phyloP scores from a whole-genome alignment of 192 early-diverging fungal species.

The Backusella liffmaniae region DNA sequence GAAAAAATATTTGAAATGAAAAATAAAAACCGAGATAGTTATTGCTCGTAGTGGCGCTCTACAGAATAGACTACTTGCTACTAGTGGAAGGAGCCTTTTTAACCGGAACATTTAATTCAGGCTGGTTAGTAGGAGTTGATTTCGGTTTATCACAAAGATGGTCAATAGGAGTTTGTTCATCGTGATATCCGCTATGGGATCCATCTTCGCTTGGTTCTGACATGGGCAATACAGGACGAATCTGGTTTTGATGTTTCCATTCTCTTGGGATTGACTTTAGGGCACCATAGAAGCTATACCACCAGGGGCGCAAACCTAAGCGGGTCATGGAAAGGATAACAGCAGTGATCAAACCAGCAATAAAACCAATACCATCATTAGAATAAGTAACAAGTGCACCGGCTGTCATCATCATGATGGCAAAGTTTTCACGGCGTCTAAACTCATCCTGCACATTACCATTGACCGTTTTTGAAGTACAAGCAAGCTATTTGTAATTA shows the following conservation, averaged over 20 bases:
- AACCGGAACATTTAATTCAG: background rate
- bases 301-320: constrained; percentile 25
- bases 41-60: background rate
- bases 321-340: constrained; percentile 21
- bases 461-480: constrained; percentile 32
- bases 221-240: background rate
- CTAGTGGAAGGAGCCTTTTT: background rate
- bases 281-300: background rate
- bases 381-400: constrained; percentile 69
- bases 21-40: too few species aligned
- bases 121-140: background rate
- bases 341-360: constrained; percentile 57
- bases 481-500: constrained; percentile 22
- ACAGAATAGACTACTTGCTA: background rate
- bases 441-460: constrained; percentile 43
- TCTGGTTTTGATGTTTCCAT: constrained; percentile 14
- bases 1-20: too few species aligned
- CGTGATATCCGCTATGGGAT: background rate
- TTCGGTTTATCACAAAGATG: background rate
- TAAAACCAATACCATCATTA: constrained; percentile 82
- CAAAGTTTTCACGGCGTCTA: constrained; percentile 55
- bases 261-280: constrained; percentile 4
- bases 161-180: background rate
- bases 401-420: constrained; percentile 70
- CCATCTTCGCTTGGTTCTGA: background rate